These are phyloP conservation scores for Zygosaccharomyces bisporus DNA, from an alignment of 805 yeast species.

Conservation along the genomic window DNA sequence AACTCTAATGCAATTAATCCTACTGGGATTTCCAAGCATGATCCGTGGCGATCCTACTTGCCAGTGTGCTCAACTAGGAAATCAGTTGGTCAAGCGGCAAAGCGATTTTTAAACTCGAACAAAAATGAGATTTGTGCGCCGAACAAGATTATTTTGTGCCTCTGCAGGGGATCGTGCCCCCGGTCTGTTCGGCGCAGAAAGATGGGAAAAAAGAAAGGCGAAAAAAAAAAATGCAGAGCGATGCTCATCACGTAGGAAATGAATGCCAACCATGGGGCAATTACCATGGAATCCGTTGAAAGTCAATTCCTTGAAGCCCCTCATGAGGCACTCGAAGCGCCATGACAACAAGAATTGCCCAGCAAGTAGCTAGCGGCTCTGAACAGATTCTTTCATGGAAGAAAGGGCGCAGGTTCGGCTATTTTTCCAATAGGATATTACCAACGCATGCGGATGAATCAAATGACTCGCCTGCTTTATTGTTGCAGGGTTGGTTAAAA, in stretches of 20 bases:
- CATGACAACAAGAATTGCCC: background rate
- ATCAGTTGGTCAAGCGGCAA: background rate
- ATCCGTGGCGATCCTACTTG: too few relatives aligned
- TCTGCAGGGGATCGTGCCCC: background rate
- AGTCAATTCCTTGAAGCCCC: background rate
- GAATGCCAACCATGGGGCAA: constrained; percentile 1
- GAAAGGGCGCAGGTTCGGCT: background rate
- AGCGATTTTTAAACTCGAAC: background rate
- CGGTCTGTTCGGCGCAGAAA: background rate
- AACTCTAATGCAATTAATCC: too few relatives aligned
- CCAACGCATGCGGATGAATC: background rate
- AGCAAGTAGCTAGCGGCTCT: background rate
- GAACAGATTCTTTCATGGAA: background rate
- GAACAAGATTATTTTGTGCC: background rate
- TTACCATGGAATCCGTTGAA: background rate
- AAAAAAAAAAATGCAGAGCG: too few relatives aligned
- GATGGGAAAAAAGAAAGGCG: background rate
- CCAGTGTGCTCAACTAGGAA: too few relatives aligned
- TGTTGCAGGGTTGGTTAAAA: background rate
- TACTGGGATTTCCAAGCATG: too few relatives aligned
- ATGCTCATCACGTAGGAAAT: background rate
- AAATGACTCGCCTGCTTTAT: background rate
- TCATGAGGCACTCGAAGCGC: background rate
- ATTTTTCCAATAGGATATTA: background rate
- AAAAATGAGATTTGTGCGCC: background rate